These are phyloP conservation scores for Quillaja saponaria DNA, from an alignment of 306 rosid species.

Conservation along the genomic window DNA sequence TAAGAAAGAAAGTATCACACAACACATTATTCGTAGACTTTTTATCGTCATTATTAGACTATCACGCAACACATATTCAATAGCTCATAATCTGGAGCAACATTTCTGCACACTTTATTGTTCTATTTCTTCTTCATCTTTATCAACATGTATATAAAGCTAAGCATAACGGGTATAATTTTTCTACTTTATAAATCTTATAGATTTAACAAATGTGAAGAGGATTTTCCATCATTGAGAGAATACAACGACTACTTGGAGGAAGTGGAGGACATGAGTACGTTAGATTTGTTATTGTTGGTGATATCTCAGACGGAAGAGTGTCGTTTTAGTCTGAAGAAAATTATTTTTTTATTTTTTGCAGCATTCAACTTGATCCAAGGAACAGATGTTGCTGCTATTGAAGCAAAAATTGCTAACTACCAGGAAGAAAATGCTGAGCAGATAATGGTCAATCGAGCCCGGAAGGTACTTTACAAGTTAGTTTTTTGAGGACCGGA, in stretches of 20 bases:
- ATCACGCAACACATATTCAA: too few relatives aligned
- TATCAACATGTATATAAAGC: background rate
- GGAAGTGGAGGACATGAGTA: slow-evolving; percentile 95
- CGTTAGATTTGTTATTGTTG: slow-evolving; percentile 27
- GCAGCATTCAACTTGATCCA: slow-evolving; percentile 73
- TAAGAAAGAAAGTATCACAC: too few relatives aligned
- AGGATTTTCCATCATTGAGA: slow-evolving; percentile 72
- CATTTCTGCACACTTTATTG: too few relatives aligned
- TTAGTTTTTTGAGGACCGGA: slow-evolving; percentile 4
- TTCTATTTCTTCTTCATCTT: background rate
- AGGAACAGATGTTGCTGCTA: slow-evolving; percentile 69
- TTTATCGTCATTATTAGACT: too few relatives aligned
- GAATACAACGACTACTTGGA: slow-evolving; percentile 93
- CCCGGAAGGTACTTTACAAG: slow-evolving; percentile 65
- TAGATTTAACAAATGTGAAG: slow-evolving; percentile 90
- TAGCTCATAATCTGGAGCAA: too few relatives aligned
- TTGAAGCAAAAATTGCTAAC: slow-evolving; percentile 67
- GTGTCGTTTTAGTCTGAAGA: slow-evolving; percentile 23
- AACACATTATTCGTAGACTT: too few relatives aligned
- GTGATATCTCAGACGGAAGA: slow-evolving; percentile 10
- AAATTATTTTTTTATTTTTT: slow-evolving; percentile 17
- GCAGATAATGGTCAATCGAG: slow-evolving; percentile 81
- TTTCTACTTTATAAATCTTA: background rate
- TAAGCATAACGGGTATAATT: background rate
- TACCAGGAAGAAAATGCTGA: slow-evolving; percentile 92